A percentile compares a stretch with the other conserved stretches of the same genome.
Evolutionary conservation across 306 rosid species (phyloP).

Genomic region (Benincasa hispida): DNA sequence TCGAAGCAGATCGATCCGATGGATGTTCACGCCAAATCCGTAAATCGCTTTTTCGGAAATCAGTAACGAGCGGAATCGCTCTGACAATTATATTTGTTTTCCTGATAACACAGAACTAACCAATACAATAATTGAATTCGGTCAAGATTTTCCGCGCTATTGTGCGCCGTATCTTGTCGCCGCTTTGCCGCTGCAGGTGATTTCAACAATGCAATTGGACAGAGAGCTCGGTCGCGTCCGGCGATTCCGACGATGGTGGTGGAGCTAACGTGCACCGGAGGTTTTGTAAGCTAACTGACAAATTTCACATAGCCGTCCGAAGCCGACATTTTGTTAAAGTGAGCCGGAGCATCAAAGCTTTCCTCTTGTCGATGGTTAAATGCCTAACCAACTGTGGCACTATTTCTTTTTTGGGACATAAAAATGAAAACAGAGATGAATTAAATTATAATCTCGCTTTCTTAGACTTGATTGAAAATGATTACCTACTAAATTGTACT

Average conservation of each 20-base stretch:
- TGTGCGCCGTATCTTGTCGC: not conserved
- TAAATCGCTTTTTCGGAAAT: not conserved
- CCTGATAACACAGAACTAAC: not conserved
- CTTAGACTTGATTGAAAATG: not conserved
- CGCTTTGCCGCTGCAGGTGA: not conserved
- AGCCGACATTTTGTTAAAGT: not conserved
- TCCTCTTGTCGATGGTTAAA: not conserved
- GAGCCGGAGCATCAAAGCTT: not conserved
- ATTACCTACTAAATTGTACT: not conserved
- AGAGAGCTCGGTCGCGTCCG: conserved; percentile 2
- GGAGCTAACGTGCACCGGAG: conserved; percentile 5
- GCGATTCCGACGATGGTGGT: conserved; percentile 17
- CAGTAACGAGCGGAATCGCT: not conserved
- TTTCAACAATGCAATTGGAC: not conserved
- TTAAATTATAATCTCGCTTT: not conserved
- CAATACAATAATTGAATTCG: not conserved
- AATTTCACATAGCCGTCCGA: not conserved
- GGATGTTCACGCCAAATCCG: conserved; percentile 9
- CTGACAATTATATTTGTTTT: not conserved
- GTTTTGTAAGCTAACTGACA: not conserved
- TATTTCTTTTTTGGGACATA: not conserved
- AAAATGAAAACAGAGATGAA: not conserved
- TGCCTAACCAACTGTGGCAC: not conserved
- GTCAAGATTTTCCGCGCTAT: not conserved
- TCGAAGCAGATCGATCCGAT: conserved; percentile 12